Evolutionary conservation across 192 early-diverging fungal genomes (phyloP), one percentile per base, ranked within the genome.

Genomic region (Geranomyces variabilis): DNA sequence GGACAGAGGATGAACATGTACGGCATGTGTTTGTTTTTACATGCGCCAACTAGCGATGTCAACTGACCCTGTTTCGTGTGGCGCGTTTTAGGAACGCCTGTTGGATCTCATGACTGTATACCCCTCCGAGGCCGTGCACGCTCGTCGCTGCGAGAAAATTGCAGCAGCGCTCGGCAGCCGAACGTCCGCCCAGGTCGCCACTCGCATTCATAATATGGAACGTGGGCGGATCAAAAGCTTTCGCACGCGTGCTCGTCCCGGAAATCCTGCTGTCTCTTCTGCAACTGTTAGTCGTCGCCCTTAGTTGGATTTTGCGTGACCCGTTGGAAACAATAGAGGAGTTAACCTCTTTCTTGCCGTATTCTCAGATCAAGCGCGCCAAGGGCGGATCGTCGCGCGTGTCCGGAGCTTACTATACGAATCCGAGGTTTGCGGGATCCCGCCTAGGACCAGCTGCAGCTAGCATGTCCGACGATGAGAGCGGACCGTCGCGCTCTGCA

Each of bases 1-100:
- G 71, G 71, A 41, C 71, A 15, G 51, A 73, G 33, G 71, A 73
- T 22, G 71, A 73, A 66, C 70, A 71, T 24, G 70, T 64, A 36
- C 15, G 70, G 7, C 17, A 55, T 14, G 30, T 28, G n/a, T 24
- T 22, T 17, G 8, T 28, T 36, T 55, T n/a, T n/a, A n/a, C n/a
- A n/a, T n/a, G n/a, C n/a, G n/a, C 24, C 8, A n/a, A 22, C 17
- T 61, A n/a, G 15, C 41, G 17, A 17, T 33, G 17, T 13, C 0
- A 48, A 30, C 1, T 46, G 15, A 51, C 65, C 14, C 43, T 24
- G 15, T 51, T 55, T 59, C 0, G n/a, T n/a, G n/a, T n/a, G n/a
- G n/a, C n/a, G n/a, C 29, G n/a, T 12, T 61, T 46, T 53, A 71
- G 70, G 21, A n/a, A 47, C 58, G 61, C 9, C 56, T 73, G 5